Percentiles rank a stretch among this genome's conserved stretches.
These are phyloP conservation scores for Lasiodiplodia sp. DNA, from an alignment of 2,329 filamentous ascomycete species.

Conservation along the genomic window DNA sequence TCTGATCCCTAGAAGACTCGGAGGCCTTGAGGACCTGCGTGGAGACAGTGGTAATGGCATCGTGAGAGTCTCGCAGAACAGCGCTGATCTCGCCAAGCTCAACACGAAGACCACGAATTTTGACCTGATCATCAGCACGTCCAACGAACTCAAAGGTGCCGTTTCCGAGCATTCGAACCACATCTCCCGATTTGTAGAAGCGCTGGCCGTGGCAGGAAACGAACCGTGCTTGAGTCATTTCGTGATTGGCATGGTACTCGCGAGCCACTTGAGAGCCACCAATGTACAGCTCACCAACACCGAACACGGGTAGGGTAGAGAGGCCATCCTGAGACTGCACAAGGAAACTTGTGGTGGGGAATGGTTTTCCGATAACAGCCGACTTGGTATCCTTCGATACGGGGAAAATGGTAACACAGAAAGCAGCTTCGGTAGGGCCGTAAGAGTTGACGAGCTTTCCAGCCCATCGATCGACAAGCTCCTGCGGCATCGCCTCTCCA, in stretches of 20 bases:
- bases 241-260: slow-evolving; percentile 50
- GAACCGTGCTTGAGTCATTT: slow-evolving; percentile 43
- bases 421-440: slow-evolving; percentile 53
- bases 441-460: slow-evolving; percentile 54
- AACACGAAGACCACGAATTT: slow-evolving; percentile 48
- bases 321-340: slow-evolving; percentile 43
- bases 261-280: slow-evolving; percentile 55
- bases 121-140: slow-evolving; percentile 49
- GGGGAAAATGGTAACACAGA: slow-evolving; percentile 53
- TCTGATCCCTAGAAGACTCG: slow-evolving; percentile 40
- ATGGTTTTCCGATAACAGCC: slow-evolving; percentile 52
- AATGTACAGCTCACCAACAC: slow-evolving; percentile 55
- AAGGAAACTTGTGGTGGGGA: slow-evolving; percentile 50
- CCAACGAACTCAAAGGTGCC: slow-evolving; percentile 51
- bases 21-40: slow-evolving; percentile 44
- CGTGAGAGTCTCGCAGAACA: slow-evolving; percentile 38
- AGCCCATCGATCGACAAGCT: slow-evolving; percentile 48
- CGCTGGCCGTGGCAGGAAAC: slow-evolving; percentile 40
- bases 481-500: slow-evolving; percentile 52
- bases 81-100: slow-evolving; percentile 49
- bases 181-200: slow-evolving; percentile 49
- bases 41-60: slow-evolving; percentile 36
- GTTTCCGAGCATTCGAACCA: slow-evolving; percentile 47
- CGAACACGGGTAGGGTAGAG: slow-evolving; percentile 46
- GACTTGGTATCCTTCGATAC: slow-evolving; percentile 41